Evolutionary conservation across 129 eudicot species (phyloP).

Genomic region (Arctium minus): DNA sequence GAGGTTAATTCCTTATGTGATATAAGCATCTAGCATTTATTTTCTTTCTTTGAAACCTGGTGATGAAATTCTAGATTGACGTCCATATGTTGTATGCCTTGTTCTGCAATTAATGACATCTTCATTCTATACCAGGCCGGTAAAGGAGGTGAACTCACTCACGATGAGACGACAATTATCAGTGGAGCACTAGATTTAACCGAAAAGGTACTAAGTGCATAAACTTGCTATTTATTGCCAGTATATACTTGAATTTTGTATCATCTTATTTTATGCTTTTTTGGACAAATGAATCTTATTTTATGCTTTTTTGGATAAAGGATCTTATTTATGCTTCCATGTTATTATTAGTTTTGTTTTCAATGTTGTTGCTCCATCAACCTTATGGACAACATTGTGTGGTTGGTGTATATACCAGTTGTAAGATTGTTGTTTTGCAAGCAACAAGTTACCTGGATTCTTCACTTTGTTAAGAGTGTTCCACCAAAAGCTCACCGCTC

Average conservation of each 20-base stretch:
- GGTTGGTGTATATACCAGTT: not conserved
- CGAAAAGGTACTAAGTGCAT: conserved; percentile 64
- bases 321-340: not conserved
- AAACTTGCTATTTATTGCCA: not conserved
- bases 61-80: not conserved
- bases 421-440: not conserved
- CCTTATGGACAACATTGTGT: not conserved
- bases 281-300: not conserved
- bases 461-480: not conserved
- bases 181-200: conserved; percentile 98
- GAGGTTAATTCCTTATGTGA: conserved; percentile 43
- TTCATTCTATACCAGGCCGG: conserved; percentile 60
- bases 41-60: not conserved
- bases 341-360: not conserved
- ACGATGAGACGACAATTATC: conserved; percentile 94
- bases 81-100: not conserved
- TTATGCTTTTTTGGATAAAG: not conserved
- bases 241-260: not conserved
- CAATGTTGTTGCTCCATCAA: not conserved
- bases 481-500: not conserved
- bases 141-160: conserved; percentile 98
- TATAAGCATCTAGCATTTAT: not conserved
- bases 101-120: conserved; percentile 2
- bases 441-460: not conserved
- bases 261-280: not conserved